Evolutionary conservation across 2,329 filamentous ascomycete genomes (phyloP).

Genomic region (Talaromyces atroroseus): DNA sequence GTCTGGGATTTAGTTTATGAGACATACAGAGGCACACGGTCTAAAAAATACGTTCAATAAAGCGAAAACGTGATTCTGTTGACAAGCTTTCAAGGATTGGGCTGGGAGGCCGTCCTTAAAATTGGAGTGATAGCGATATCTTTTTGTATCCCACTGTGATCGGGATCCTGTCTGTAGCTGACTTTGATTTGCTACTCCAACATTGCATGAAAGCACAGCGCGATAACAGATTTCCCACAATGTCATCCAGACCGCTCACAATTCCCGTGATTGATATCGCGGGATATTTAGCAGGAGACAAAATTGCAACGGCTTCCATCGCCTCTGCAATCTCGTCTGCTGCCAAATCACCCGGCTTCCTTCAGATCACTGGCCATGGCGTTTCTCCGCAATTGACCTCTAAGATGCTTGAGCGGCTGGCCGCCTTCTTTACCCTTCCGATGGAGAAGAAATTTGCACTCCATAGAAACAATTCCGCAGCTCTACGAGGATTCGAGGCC

Average conservation of each 20-base stretch:
- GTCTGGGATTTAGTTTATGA: neutral
- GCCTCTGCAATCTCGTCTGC: slow-evolving; percentile 1
- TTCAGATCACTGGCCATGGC: slow-evolving; percentile 32
- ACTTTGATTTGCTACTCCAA: neutral
- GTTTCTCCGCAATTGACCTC: slow-evolving; percentile 22
- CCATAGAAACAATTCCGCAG: slow-evolving; percentile 5
- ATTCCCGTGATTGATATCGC: slow-evolving; percentile 4
- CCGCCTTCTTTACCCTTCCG: slow-evolving; percentile 28
- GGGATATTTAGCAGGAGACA: neutral
- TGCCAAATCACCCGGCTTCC: slow-evolving; percentile 23
- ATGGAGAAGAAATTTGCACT: slow-evolving; percentile 21
- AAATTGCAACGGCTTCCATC: neutral
- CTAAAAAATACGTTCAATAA: neutral
- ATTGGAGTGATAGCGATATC: neutral
- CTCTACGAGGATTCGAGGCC: neutral
- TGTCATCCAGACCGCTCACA: neutral
- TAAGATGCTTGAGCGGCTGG: slow-evolving; percentile 21
- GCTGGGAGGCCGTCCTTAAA: neutral
- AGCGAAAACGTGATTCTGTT: neutral
- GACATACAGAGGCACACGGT: neutral
- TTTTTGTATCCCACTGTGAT: too few relatives aligned
- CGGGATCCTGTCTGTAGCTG: neutral
- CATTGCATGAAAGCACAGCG: neutral
- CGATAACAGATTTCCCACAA: neutral
- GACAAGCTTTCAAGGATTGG: too few relatives aligned